Evolutionary conservation across 768 basidiomycete species (phyloP).

Genomic region (Pilatotrama ljubarskyi): DNA sequence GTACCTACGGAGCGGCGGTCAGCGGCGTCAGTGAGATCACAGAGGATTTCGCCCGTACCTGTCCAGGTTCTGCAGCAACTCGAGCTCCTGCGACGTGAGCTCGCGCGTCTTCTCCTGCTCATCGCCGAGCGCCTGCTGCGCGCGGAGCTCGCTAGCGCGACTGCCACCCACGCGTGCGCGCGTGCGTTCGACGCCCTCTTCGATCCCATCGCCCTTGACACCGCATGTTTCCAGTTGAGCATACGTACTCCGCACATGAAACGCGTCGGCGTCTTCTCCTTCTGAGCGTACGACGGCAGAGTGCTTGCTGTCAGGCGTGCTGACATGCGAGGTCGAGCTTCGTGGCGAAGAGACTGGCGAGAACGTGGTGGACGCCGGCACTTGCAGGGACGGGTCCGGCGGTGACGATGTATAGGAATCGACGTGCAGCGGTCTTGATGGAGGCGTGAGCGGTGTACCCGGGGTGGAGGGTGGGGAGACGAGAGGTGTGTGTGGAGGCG

Average conservation of each 20-base stretch:
- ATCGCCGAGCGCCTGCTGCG: constrained; percentile 55
- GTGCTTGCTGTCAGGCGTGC: constrained; percentile 47
- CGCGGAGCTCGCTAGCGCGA: constrained; percentile 58
- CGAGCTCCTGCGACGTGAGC: constrained; percentile 70
- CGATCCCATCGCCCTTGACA: constrained; percentile 93
- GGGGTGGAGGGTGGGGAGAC: constrained; percentile 16
- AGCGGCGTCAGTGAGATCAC: constrained; percentile 1
- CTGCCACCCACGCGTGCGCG: constrained; percentile 64
- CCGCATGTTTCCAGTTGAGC: constrained; percentile 86
- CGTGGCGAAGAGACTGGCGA: constrained; percentile 34
- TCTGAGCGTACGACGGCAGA: constrained; percentile 67
- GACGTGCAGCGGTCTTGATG: constrained; percentile 4
- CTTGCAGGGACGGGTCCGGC: constrained; percentile 19
- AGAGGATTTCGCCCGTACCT: constrained; percentile 56
- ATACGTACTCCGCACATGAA: constrained; percentile 84
- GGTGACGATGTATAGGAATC: constrained; percentile 16
- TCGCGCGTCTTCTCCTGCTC: constrained; percentile 64
- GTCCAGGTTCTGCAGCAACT: constrained; percentile 77
- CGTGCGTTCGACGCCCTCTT: constrained; percentile 92
- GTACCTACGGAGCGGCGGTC: constrained; percentile 54
- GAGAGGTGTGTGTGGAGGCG: constrained; percentile 12
- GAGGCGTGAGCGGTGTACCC: constrained; percentile 10
- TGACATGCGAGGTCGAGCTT: constrained; percentile 36
- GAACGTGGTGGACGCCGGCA: constrained; percentile 17
- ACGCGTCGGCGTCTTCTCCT: constrained; percentile 80